Evolutionary conservation across 1,284 basidiomycete species (phyloP).

Genomic region (Puccinia novopanici): DNA sequence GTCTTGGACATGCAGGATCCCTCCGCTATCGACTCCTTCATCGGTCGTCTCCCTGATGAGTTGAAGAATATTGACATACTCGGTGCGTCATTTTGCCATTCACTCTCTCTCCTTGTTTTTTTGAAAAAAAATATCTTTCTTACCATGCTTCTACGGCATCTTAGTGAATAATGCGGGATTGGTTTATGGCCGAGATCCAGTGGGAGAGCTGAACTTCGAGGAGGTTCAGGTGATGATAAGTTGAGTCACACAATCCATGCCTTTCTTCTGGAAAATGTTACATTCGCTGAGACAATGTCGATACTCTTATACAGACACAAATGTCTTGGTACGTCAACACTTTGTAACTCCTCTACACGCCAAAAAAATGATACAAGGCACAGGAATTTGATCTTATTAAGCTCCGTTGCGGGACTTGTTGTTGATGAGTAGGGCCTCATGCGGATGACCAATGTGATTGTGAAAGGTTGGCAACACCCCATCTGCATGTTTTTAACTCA

Average conservation of each 20-base stretch:
- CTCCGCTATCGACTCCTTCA: conserved; percentile 38
- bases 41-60: conserved; percentile 16
- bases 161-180: conserved; percentile 45
- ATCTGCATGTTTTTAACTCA: neutral
- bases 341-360: neutral
- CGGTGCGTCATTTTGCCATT: conserved; percentile 56
- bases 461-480: conserved; percentile 30
- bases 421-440: conserved; percentile 39
- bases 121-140: conserved; percentile 54
- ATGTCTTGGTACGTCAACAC: conserved; percentile 34
- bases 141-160: neutral
- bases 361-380: neutral
- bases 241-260: conserved; percentile 23
- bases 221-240: conserved; percentile 48
- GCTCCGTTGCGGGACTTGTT: neutral
- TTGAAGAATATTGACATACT: conserved; percentile 41
- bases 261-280: neutral
- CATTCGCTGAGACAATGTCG: neutral
- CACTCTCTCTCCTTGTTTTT: neutral
- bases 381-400: neutral
- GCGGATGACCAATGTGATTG: conserved; percentile 37
- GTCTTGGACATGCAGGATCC: conserved; percentile 74
- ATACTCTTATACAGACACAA: conserved; percentile 26
- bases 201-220: conserved; percentile 46
- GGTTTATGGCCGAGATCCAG: conserved; percentile 42